Evolutionary conservation across 495 filamentous ascomycete species (phyloP), one percentile per base, ranked within the genome.

Genomic region (Talaromyces trachyspermus): DNA sequence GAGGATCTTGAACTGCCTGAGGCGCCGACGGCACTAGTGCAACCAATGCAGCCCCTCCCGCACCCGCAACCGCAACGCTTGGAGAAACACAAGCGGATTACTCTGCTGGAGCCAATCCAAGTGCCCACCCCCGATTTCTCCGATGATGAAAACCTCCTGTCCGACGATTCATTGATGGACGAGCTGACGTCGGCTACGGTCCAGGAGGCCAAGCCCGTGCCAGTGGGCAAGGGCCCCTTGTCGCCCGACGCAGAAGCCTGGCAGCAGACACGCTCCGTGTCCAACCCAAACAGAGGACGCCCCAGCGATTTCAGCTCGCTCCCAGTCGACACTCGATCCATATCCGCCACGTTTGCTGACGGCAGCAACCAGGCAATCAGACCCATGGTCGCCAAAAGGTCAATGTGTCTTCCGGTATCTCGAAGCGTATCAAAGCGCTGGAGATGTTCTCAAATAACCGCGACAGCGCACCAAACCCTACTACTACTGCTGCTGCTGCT

Each of bases 161-260:
- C 86, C 5, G 87, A 94, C 61, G 88, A 95, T 62, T 87, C 83
- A 25, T 83, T 95, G 54, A 85, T 95, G 80, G 85, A 92, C 49
- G 88, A 95, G 69, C 69, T 95, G 43, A 85, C 85, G 52, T 85
- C 79, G 27, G 89, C 88, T 25, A 88, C 81, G 2, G 66, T 95
- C 14, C 79, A 95, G 59, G 78, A 95, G 66, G 89, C 89, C 19
- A 85, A 85, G 57, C 86, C 87, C 3, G 79, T 95, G 14, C 80
- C 80, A 0, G 85, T 95, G 6, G 81, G 84, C 1, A 89, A 89
- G 59, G 88, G 89, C n/a, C 88, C 89, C 44, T 78, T 85, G n/a
- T 79, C 71, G 4, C 76, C 80, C 1, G 69, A 78, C 29, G 53
- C 65, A 58, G 52, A 73, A 36, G 55, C 62, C 11, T 70, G 62